Conservation (phyloP, 2,329 filamentous ascomycete species). For the Helminthosporium solani region DNA sequence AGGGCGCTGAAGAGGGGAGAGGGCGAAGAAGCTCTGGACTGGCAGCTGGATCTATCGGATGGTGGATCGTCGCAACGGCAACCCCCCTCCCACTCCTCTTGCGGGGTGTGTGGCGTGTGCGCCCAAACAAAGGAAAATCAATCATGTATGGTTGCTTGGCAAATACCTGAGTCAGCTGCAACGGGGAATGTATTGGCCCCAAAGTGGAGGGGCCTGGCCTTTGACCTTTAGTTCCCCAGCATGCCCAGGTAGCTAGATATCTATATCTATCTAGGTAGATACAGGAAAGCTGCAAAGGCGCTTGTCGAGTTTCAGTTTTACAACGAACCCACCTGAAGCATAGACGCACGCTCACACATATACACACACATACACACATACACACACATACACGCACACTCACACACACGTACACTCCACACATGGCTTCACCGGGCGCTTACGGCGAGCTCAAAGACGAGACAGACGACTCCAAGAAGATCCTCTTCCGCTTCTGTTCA, state of each 20-base stretch:
- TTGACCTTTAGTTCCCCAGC: no score
- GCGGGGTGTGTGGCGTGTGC: slow-evolving; percentile 19
- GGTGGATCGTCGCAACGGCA: slow-evolving; percentile 25
- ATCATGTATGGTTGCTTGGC: no score
- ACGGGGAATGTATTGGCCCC: no score
- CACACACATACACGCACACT: background rate
- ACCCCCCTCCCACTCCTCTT: slow-evolving; percentile 11
- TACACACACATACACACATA: background rate
- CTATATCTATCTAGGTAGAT: no score
- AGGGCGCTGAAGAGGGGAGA: background rate
- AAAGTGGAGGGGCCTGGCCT: background rate
- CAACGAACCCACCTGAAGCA: no score
- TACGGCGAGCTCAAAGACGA: slow-evolving; percentile 45
- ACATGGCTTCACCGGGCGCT: slow-evolving; percentile 42
- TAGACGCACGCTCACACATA: no score
- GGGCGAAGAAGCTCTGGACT: slow-evolving; percentile 4
- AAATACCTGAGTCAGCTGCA: slow-evolving; percentile 1
- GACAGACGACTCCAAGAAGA: slow-evolving; percentile 51
- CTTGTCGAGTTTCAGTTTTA: no score
- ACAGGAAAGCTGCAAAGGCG: no score
- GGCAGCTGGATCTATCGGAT: slow-evolving; percentile 3
- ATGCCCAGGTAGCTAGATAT: no score
- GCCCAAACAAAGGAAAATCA: slow-evolving; percentile 7
- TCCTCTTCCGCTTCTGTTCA: slow-evolving; percentile 96
- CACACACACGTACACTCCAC: background rate